A percentile compares a stretch with the other conserved stretches of the same genome.
These are phyloP conservation scores for Penicillium sp. DNA, from an alignment of 2,329 filamentous ascomycete genomes.

Conservation along the genomic window DNA sequence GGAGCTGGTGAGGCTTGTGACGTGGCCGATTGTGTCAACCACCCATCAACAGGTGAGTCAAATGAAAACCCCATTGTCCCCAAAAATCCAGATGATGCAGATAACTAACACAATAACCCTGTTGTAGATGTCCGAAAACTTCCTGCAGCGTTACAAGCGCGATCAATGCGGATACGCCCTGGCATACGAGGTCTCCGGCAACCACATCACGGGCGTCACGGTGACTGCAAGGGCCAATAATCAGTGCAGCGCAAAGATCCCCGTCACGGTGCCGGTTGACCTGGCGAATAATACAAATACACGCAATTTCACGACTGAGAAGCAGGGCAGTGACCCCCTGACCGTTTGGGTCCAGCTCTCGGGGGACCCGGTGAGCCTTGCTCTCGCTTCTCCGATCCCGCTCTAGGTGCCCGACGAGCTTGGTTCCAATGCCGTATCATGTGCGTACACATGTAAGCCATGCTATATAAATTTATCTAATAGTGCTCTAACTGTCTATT, in stretches of 20 bases:
- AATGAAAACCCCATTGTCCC: no score
- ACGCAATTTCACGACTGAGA: slow-evolving; percentile 50
- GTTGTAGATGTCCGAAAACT: slow-evolving; percentile 50
- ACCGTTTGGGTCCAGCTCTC: slow-evolving; percentile 56
- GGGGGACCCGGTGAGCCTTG: slow-evolving; percentile 53
- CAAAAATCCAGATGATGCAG: no score
- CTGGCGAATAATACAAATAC: slow-evolving; percentile 48
- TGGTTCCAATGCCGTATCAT: no score
- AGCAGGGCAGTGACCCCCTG: slow-evolving; percentile 60
- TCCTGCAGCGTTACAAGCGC: slow-evolving; percentile 59
- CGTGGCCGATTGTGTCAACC: slow-evolving; percentile 60
- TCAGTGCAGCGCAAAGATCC: slow-evolving; percentile 57
- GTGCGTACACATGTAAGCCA: no score
- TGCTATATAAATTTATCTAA: no score
- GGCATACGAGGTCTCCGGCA: slow-evolving; percentile 50
- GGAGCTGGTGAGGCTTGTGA: slow-evolving; percentile 59
- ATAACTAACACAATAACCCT: not conserved
- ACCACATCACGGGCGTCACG: slow-evolving; percentile 56
- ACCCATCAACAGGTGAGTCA: slow-evolving; percentile 59
- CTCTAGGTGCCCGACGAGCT: slow-evolving; percentile 25
- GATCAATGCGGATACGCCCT: slow-evolving; percentile 59
- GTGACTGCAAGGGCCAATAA: slow-evolving; percentile 54
- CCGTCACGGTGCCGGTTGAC: slow-evolving; percentile 59
- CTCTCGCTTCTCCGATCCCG: slow-evolving; percentile 43
- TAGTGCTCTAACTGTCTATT: no score